These are phyloP conservation scores for Dipodascus albidus DNA, from an alignment of 805 yeast genomes.

Conservation along the genomic window DNA sequence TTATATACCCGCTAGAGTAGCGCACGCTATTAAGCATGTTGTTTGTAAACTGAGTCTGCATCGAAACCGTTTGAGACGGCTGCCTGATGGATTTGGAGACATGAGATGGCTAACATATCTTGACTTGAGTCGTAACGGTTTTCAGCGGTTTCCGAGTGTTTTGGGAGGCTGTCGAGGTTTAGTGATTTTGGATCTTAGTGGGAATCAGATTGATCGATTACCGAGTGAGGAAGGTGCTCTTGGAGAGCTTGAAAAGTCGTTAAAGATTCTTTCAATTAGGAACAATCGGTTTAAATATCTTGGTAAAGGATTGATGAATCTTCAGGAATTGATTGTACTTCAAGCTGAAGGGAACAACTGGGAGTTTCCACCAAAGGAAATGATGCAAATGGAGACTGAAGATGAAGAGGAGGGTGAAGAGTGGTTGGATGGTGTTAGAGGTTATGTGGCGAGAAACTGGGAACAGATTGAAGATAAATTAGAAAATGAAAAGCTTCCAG, in stretches of 20 bases:
- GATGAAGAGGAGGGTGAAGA: slow-evolving; percentile 29
- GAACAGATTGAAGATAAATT: slow-evolving; percentile 12
- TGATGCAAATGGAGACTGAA: slow-evolving; percentile 27
- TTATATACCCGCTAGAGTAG: slow-evolving; percentile 29
- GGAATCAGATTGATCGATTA: slow-evolving; percentile 38
- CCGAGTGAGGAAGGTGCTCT: slow-evolving; percentile 35
- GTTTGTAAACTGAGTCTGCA: slow-evolving; percentile 45
- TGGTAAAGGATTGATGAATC: slow-evolving; percentile 40
- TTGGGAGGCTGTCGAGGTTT: slow-evolving; percentile 29
- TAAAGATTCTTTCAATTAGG: slow-evolving; percentile 50
- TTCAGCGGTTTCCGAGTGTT: slow-evolving; percentile 40
- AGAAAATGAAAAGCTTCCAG: neutral
- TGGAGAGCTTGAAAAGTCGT: slow-evolving; percentile 23
- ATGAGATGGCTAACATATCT: slow-evolving; percentile 42
- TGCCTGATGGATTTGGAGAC: slow-evolving; percentile 36
- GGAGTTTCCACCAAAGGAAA: slow-evolving; percentile 34
- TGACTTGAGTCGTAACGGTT: slow-evolving; percentile 52
- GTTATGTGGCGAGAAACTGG: slow-evolving; percentile 29
- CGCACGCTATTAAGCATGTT: slow-evolving; percentile 26
- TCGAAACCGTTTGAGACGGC: slow-evolving; percentile 34
- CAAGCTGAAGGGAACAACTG: slow-evolving; percentile 56
- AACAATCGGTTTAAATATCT: slow-evolving; percentile 46
- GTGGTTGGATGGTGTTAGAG: slow-evolving; percentile 34
- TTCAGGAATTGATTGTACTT: slow-evolving; percentile 42
- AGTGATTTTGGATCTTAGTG: slow-evolving; percentile 57